Evolutionary conservation across 176 grass and related monocot species (phyloP), one percentile per base, ranked within the genome.

Genomic region (Eleusine indica): DNA sequence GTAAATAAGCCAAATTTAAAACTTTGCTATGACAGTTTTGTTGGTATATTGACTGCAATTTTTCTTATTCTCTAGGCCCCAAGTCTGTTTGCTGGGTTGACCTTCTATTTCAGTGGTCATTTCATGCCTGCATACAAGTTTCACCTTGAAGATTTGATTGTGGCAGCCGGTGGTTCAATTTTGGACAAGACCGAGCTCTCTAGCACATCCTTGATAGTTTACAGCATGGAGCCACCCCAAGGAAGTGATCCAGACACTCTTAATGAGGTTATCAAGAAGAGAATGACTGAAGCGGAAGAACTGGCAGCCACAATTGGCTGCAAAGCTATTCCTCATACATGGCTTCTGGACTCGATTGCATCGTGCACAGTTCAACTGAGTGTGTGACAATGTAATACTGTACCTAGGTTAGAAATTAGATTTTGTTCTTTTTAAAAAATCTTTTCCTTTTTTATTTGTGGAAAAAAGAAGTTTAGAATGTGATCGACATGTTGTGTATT

Each of bases 261-360:
- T 18, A 72, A 90, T 72, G 88, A 90, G 46, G 82, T 85, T 32
- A 79, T 96, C 40, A 85, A 81, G 19, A 99, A 85, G 85, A 94
- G 93, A 76, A 87, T 62, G 37, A 48, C 82, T 11, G 96, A 96
- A 39, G 89, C 96, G 65, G 74, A 90, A 75, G 84, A 90, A 79
- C 76, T 96, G 86, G 96, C 89, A 49, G 44, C 74, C 22, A 66
- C 74, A 6, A 71, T 80, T 41, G 85, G 77, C 49, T 96, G 85
- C 73, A 90, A 76, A 37, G 87, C 79, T 70, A 66, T 99, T 75
- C 73, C 96, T 75, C 96, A 99, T 74, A 96, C 96, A 63, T 99
- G 96, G 89, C 35, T 99, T 90, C 76, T 99, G 63, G 96, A 99
- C 77, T 88, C 83, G 32, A 96, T 98, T 75, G 96, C 96, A 64